Percentiles rank a stretch among this genome's conserved stretches.
phyloP scores from a whole-genome alignment of 805 yeast species.

The Metschnikowia gruessii region DNA sequence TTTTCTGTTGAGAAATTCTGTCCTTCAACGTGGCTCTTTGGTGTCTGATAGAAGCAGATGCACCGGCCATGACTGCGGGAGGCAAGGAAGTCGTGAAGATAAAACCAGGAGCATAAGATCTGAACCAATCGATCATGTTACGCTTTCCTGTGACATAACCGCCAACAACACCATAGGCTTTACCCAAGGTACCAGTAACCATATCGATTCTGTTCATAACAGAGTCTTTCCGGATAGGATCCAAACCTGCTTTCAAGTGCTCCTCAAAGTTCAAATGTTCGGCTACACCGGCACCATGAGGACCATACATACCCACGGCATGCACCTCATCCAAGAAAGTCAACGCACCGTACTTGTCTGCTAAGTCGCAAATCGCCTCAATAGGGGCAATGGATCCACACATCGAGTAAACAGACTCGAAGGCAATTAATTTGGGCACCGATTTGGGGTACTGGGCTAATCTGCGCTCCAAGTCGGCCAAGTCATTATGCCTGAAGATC shows the following conservation, averaged over 20 bases:
- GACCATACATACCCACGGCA: slow-evolving; percentile 98
- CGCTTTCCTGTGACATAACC: slow-evolving; percentile 94
- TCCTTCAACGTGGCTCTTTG: slow-evolving; percentile 75
- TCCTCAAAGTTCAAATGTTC: slow-evolving; percentile 90
- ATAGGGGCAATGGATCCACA: slow-evolving; percentile 97
- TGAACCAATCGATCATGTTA: slow-evolving; percentile 85
- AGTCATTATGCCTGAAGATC: slow-evolving; percentile 87
- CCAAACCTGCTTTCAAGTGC: slow-evolving; percentile 67
- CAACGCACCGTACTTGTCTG: slow-evolving; percentile 95
- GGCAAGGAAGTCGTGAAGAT: slow-evolving; percentile 96
- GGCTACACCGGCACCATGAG: slow-evolving; percentile 99
- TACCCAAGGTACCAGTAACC: slow-evolving; percentile 96
- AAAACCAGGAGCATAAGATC: slow-evolving; percentile 96
- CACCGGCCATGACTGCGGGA: slow-evolving; percentile 97
- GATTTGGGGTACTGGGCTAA: slow-evolving; percentile 78
- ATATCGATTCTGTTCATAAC: slow-evolving; percentile 90
- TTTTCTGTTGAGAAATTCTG: slow-evolving; percentile 79
- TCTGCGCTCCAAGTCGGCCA: slow-evolving; percentile 75
- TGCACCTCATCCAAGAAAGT: slow-evolving; percentile 98
- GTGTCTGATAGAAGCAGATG: slow-evolving; percentile 79
- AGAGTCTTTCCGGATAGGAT: slow-evolving; percentile 40
- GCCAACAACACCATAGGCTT: slow-evolving; percentile 95
- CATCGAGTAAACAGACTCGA: slow-evolving; percentile 97
- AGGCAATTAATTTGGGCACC: slow-evolving; percentile 94
- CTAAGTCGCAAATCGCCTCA: slow-evolving; percentile 87